phyloP scores from a whole-genome alignment of 2,329 filamentous ascomycete species.

The Sporothrix dimorphospora region DNA sequence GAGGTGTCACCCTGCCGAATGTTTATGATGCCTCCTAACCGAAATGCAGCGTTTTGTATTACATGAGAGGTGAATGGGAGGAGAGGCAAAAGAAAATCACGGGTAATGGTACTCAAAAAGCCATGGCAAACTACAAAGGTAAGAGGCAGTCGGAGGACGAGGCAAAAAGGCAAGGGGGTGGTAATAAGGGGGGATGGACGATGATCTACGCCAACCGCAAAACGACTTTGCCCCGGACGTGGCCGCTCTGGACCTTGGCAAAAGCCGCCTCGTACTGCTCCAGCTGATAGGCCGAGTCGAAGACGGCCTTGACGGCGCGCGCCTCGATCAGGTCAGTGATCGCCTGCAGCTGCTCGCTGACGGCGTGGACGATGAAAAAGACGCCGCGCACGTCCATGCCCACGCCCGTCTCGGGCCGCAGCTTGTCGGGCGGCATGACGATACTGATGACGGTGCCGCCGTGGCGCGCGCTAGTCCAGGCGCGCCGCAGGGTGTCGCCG shows the following conservation, averaged over 20 bases:
- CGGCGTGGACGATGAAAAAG: conserved; percentile 30
- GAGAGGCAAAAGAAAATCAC: neutral
- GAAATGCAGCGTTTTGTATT: neutral
- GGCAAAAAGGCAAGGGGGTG: neutral
- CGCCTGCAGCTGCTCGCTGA: conserved; percentile 32
- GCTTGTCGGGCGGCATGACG: conserved; percentile 27
- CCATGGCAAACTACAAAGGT: neutral
- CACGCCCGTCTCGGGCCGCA: conserved; percentile 30
- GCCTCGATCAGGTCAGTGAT: conserved; percentile 33
- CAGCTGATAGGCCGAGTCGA: conserved; percentile 32
- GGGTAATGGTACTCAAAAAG: neutral
- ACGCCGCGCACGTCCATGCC: conserved; percentile 29
- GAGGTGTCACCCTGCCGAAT: neutral
- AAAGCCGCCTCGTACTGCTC: conserved; percentile 33
- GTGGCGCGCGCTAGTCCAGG: conserved; percentile 31
- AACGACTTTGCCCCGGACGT: conserved; percentile 33
- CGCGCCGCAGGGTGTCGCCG: conserved; percentile 29
- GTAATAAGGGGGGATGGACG: neutral
- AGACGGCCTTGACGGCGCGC: conserved; percentile 21
- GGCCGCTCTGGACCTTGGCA: conserved; percentile 27
- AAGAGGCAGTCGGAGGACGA: too few species aligned
- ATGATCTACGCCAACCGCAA: conserved; percentile 27
- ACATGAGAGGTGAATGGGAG: neutral
- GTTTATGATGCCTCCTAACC: conserved; percentile 11
- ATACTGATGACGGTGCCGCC: conserved; percentile 35